Base-by-base conservation (phyloP, 2,329 filamentous ascomycete genomes). In the Alternaria triticina region DNA sequence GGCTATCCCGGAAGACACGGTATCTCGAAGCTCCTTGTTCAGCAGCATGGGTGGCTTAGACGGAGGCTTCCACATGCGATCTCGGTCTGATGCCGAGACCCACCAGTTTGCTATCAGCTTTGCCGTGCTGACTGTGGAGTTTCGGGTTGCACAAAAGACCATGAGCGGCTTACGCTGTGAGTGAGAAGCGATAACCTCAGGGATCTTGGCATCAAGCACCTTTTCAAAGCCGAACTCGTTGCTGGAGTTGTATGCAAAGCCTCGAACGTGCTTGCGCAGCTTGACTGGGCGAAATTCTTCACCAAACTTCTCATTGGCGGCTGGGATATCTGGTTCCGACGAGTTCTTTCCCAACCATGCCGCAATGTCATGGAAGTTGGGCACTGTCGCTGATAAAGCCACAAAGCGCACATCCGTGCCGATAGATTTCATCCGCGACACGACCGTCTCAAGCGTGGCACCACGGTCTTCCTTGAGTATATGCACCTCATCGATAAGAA, bases 401-500 rank as follows among this genome's bases (percentile, higher is more conserved):
- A 97, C 82, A 70, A 96, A 96, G 13, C 93, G 88, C 15, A 96
- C 88, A 73, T 90, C 86, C 1, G 89, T 88, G 12, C 90, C 89
- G 49, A 93, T 88, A 0, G 90, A 90, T 78, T 96, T 96, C 92
- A 96, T 96, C 9, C 93, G 89, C 15, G 92, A 95, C 0, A 96
- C 91, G 3, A 96, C 90, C 5, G 91, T 91, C 76, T 97, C 93
- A 1, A 97, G 84, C 0, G 91, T 94, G 12, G 93, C 91, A 15
- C 93, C 93, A 23, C 93, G 88, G 4, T 85, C 81, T 71, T 96
- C 92, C 71, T 93, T 95, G 57, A 97, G 84, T 36, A 96, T 93
- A 69, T 97, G 93, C 0, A 96, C 92, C 74, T 97, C 93, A 70
- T 97, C 93, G 59, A 97, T 94, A 20, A 97, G 85, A 65, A 96